Percentiles rank a stretch among this genome's conserved stretches.
These are phyloP conservation scores for Penicillium steckii DNA, from an alignment of 495 filamentous ascomycete species.

Conservation along the genomic window DNA sequence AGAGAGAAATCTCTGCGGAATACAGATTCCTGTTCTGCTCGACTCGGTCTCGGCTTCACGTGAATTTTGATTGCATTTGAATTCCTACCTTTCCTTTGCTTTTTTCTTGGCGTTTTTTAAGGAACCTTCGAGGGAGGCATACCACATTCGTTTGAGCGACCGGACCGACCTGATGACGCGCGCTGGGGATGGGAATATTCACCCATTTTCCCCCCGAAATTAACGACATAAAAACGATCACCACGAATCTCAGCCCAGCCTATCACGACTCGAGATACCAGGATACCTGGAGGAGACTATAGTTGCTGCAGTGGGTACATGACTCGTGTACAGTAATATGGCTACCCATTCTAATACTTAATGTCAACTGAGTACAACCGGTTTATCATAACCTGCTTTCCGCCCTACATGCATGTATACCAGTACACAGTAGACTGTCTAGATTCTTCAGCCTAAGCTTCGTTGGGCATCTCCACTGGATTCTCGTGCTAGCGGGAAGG, in stretches of 20 bases:
- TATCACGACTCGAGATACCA: not conserved
- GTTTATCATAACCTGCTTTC: not conserved
- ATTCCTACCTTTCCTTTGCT: not conserved
- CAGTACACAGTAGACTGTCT: not conserved
- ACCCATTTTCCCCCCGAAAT: conserved; percentile 6
- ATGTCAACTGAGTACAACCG: conserved; percentile 13
- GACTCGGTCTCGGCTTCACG: not conserved
- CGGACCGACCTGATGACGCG: conserved; percentile 13
- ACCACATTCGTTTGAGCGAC: conserved; percentile 10
- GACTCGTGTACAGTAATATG: conserved; percentile 9
- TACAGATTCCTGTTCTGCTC: not conserved
- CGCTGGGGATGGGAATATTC: too few relatives aligned
- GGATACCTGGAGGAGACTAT: not conserved
- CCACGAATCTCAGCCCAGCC: conserved; percentile 1
- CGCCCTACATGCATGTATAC: too few relatives aligned
- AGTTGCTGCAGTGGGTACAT: not conserved
- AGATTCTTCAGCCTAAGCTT: not conserved
- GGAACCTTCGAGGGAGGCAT: conserved; percentile 1
- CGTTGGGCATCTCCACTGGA: not conserved
- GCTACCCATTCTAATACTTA: conserved; percentile 14
- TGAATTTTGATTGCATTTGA: not conserved
- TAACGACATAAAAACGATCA: conserved; percentile 18
- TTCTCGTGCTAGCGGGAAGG: not conserved
- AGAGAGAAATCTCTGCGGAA: not conserved
- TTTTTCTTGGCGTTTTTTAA: conserved; percentile 7